Base-by-base conservation (phyloP, 2,329 filamentous ascomycete genomes). In the Phoma sp. region DNA sequence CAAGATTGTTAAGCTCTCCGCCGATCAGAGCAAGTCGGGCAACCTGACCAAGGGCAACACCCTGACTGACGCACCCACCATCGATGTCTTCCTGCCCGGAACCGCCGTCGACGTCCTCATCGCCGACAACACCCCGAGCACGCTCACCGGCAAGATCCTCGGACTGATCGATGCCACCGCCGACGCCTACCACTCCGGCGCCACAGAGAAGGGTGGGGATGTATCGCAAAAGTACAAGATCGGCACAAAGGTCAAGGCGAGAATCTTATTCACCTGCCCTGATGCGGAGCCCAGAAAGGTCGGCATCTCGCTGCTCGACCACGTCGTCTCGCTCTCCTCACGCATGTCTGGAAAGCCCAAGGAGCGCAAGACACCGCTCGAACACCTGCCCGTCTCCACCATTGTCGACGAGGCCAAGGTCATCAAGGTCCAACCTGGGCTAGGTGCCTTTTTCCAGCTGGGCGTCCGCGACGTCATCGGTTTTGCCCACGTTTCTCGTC, bases 401-500 rank as follows among this genome's bases (percentile, higher is more conserved):
- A 85, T 90, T 39, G 79, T 97, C 24, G 88, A 94, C 41, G 84
- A 89, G 62, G 91, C 90, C 52, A 92, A 86, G 33, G 87, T 99
- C 7, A 84, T 87, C 48, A 89, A 89, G 63, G 91, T 97, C 2
- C 90, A 96, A 62, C 81, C 87, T 5, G 87, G 88, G 3, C 85
- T 94, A 57, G 96, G 95, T 48, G 81, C 97, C 2, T 96, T 96
- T 68, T 82, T 93, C 15, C 85, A 90, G 63, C 77, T 94, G 24
- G 88, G 87, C 2, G 77, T 88, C 6, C 80, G 84, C 36, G 85
- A 87, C 27, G 80, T 94, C 2, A 81, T 85, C n/a, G 91, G 91
- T 9, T 99, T 97, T 69, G 92, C 96, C 21, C 95, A 99, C 74
- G 96, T 99, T 62, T 99, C 95, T 1, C 86, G 91, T 61, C 85